These are phyloP conservation scores for Martiniozyma abietophila DNA, from an alignment of 805 yeast species.

Conservation along the genomic window DNA sequence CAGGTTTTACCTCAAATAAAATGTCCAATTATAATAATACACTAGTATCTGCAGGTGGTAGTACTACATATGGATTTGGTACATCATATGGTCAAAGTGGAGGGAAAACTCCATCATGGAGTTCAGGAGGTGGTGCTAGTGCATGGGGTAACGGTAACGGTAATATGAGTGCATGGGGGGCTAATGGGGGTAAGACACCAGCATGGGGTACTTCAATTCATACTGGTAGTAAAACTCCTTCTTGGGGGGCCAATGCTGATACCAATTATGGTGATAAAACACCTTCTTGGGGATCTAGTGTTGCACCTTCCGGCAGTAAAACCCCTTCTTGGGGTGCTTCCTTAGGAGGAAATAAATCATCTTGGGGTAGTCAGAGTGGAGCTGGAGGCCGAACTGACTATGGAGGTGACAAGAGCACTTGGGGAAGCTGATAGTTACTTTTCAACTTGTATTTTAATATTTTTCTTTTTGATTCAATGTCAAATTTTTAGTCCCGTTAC, in stretches of 20 bases:
- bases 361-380: slow-evolving; percentile 43
- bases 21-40: slow-evolving; percentile 3
- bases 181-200: slow-evolving; percentile 21
- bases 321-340: slow-evolving; percentile 34
- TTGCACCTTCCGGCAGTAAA: slow-evolving; percentile 21
- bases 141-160: too few species aligned
- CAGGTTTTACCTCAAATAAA: too few species aligned
- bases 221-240: slow-evolving; percentile 22
- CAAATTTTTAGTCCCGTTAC: too few species aligned
- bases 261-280: slow-evolving; percentile 33
- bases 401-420: too few species aligned
- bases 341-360: slow-evolving; percentile 31
- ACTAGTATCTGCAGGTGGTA: slow-evolving; percentile 16
- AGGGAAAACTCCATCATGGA: slow-evolving; percentile 25
- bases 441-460: too few species aligned
- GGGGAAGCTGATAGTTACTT: too few species aligned
- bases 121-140: slow-evolving; percentile 25
- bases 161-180: slow-evolving; percentile 45
- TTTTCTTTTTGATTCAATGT: too few species aligned
- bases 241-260: slow-evolving; percentile 32
- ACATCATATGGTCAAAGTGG: slow-evolving; percentile 10
- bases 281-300: slow-evolving; percentile 41
- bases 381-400: slow-evolving; percentile 31
- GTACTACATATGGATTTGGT: slow-evolving; percentile 20
- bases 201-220: slow-evolving; percentile 14